phyloP scores from a whole-genome alignment of 805 yeast species.

The Wickerhamiella dianesei region DNA sequence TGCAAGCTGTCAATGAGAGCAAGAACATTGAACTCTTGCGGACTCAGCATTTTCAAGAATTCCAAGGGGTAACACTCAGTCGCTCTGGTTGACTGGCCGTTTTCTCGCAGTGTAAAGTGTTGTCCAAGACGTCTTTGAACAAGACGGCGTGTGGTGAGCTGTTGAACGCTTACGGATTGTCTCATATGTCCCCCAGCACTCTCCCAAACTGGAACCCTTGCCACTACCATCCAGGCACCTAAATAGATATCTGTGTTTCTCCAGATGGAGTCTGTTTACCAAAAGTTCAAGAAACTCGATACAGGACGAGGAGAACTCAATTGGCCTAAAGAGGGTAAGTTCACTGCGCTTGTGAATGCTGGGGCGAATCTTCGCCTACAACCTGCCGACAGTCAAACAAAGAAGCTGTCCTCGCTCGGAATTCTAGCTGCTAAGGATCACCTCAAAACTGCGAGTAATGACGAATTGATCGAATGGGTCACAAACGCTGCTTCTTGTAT shows the following conservation, averaged over 20 bases:
- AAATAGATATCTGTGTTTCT: neutral
- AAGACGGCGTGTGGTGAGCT: too few relatives aligned
- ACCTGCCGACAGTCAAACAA: neutral
- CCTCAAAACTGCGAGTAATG: neutral
- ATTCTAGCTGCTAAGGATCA: neutral
- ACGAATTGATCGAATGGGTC: neutral
- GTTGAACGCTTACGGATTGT: too few relatives aligned
- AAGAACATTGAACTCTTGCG: neutral
- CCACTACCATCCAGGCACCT: neutral
- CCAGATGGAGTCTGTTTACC: neutral
- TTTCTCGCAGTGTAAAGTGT: too few relatives aligned
- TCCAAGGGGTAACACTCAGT: too few relatives aligned
- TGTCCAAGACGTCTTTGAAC: too few relatives aligned
- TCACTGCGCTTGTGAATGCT: neutral
- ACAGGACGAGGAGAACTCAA: neutral
- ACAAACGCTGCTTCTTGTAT: neutral
- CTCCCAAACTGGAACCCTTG: neutral
- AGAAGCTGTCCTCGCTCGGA: neutral
- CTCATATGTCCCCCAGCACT: neutral
- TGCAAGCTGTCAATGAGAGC: slow-evolving; percentile 5
- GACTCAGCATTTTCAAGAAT: neutral
- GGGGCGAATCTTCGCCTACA: neutral
- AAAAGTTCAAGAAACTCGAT: neutral
- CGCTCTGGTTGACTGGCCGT: too few relatives aligned
- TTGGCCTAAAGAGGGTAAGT: neutral